Evolutionary conservation across 2,329 filamentous ascomycete genomes (phyloP).

Genomic region (Aureobasidium sp.): DNA sequence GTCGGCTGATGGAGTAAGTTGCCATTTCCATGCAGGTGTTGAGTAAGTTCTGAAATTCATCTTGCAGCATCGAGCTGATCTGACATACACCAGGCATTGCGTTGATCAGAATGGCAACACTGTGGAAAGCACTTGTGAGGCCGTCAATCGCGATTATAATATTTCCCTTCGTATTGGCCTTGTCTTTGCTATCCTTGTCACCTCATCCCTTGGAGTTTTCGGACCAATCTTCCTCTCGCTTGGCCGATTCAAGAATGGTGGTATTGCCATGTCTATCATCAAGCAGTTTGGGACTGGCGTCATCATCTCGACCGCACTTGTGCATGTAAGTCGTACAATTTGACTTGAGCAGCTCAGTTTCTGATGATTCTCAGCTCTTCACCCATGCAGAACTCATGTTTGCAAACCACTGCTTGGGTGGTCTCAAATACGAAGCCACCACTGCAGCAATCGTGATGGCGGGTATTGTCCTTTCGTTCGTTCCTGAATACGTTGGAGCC

Average conservation of each 20-base stretch:
- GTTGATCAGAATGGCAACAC: slow-evolving; percentile 36
- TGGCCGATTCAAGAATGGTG: slow-evolving; percentile 41
- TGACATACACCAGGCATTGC: slow-evolving; percentile 45
- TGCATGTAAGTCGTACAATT: slow-evolving; percentile 44
- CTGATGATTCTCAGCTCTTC: slow-evolving; percentile 45
- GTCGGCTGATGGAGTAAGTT: slow-evolving; percentile 32
- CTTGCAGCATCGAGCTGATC: background rate
- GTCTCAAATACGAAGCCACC: slow-evolving; percentile 58
- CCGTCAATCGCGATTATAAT: slow-evolving; percentile 52
- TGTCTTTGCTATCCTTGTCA: slow-evolving; percentile 61
- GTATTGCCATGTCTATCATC: slow-evolving; percentile 51
- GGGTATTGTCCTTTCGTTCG: slow-evolving; percentile 63
- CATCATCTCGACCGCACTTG: slow-evolving; percentile 62
- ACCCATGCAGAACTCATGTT: slow-evolving; percentile 70
- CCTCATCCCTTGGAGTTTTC: slow-evolving; percentile 61
- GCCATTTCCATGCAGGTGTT: slow-evolving; percentile 68
- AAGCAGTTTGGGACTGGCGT: slow-evolving; percentile 68
- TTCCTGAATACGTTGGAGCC: slow-evolving; percentile 60
- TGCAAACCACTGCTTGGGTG: slow-evolving; percentile 57
- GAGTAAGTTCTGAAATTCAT: slow-evolving; percentile 46
- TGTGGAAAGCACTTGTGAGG: slow-evolving; percentile 36
- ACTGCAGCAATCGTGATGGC: slow-evolving; percentile 66
- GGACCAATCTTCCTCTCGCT: slow-evolving; percentile 55
- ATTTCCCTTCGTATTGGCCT: slow-evolving; percentile 60
- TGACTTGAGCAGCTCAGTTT: background rate